Conservation (phyloP, 768 basidiomycete species). For the Suillus occidentalis region DNA sequence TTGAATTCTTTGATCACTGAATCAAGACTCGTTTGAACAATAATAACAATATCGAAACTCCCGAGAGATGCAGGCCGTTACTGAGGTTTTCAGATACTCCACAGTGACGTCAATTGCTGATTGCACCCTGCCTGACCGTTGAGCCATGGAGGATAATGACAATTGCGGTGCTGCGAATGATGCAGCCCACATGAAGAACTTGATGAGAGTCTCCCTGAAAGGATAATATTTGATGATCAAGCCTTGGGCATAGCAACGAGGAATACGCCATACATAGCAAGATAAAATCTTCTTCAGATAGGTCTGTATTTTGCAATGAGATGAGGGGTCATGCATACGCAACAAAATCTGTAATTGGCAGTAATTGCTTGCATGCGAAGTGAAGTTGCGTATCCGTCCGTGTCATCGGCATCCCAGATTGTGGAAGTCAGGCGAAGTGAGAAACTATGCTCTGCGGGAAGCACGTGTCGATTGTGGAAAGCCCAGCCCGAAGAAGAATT, state of each 20-base stretch:
- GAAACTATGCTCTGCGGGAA: not conserved
- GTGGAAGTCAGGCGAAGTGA: not conserved
- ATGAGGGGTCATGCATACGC: not conserved
- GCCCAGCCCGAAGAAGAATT: not conserved
- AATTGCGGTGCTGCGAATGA: not conserved
- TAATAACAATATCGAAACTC: not conserved
- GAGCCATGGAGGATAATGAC: not conserved
- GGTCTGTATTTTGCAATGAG: not conserved
- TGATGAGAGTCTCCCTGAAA: not conserved
- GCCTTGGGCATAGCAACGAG: not conserved
- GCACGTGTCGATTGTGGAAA: not conserved
- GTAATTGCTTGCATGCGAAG: not conserved
- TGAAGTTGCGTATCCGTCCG: not conserved
- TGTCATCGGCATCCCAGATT: not conserved
- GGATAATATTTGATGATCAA: not conserved
- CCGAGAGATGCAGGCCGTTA: not conserved
- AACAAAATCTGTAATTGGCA: not conserved
- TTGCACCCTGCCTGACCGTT: not conserved
- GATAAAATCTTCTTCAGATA: not conserved
- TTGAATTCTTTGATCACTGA: not conserved
- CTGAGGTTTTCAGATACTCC: not conserved
- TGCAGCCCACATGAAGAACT: not conserved
- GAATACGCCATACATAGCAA: not conserved
- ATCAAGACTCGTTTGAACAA: not conserved
- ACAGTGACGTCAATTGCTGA: not conserved